These are phyloP conservation scores for Fraxinus greggii DNA, from an alignment of 305 asterid genomes.

Conservation along the genomic window DNA sequence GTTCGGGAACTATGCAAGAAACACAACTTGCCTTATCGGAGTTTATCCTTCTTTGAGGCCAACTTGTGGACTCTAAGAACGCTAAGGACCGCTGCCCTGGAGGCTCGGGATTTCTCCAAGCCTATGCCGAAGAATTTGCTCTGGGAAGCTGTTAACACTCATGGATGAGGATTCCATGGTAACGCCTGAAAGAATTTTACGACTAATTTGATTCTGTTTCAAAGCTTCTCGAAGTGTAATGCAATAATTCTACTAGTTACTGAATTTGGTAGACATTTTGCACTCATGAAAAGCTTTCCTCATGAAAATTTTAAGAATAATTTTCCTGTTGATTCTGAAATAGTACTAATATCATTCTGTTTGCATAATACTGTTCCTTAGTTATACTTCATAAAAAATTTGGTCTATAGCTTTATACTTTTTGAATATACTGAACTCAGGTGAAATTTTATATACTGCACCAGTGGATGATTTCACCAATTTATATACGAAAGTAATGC, in stretches of 20 bases:
- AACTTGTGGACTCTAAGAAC: conserved; percentile 46
- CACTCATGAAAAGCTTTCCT: background rate
- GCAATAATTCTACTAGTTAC: conserved; percentile 4
- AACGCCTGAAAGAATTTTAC: background rate
- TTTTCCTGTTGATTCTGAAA: background rate
- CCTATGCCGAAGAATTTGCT: conserved; percentile 54
- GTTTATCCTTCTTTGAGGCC: conserved; percentile 55
- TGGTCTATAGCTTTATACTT: background rate
- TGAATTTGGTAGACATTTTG: conserved; percentile 8
- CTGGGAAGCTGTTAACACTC: conserved; percentile 70
- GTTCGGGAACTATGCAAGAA: conserved; percentile 67
- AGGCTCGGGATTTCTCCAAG: conserved; percentile 44
- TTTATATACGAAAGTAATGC: background rate
- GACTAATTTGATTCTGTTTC: background rate
- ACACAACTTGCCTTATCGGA: conserved; percentile 55
- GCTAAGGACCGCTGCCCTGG: conserved; percentile 48
- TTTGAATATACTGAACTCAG: background rate
- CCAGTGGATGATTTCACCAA: background rate
- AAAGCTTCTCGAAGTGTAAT: background rate
- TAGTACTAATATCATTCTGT: background rate
- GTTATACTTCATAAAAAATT: background rate
- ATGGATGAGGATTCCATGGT: conserved; percentile 40
- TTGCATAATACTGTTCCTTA: background rate
- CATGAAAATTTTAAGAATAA: background rate
- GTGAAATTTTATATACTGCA: background rate